phyloP scores from a whole-genome alignment of 179 eudicot genomes.

The Beta macrorhiza region DNA sequence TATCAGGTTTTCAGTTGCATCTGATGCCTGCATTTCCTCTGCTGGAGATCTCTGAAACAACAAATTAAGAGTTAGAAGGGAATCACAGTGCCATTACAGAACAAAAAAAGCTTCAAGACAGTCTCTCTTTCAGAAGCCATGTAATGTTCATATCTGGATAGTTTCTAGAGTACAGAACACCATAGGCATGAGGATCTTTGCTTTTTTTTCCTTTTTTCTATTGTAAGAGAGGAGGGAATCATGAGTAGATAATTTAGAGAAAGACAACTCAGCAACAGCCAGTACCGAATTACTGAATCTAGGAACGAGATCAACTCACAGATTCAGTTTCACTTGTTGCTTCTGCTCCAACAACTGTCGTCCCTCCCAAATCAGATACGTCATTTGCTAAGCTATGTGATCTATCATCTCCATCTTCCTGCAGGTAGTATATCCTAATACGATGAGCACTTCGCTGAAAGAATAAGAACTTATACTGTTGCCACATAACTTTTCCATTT shows the following conservation, averaged over 20 bases:
- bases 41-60: constrained; percentile 38
- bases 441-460: not conserved
- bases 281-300: not conserved
- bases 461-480: not conserved
- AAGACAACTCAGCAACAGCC: not conserved
- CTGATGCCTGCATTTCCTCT: constrained; percentile 28
- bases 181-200: not conserved
- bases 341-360: constrained; percentile 25
- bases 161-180: not conserved
- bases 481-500: not conserved
- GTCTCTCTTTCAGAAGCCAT: not conserved
- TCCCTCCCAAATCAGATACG: constrained; percentile 26
- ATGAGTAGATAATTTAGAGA: not conserved
- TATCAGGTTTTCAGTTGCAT: constrained; percentile 32
- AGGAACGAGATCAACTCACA: constrained; percentile 26
- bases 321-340: constrained; percentile 22
- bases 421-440: constrained; percentile 15
- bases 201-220: not conserved
- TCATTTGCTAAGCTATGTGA: constrained; percentile 32
- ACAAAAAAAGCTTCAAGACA: not conserved
- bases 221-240: not conserved
- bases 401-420: constrained; percentile 34
- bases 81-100: not conserved
- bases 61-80: not conserved
- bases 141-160: not conserved